Base-by-base conservation (phyloP, 1,139 yeast species). In the Pichia sp. region DNA sequence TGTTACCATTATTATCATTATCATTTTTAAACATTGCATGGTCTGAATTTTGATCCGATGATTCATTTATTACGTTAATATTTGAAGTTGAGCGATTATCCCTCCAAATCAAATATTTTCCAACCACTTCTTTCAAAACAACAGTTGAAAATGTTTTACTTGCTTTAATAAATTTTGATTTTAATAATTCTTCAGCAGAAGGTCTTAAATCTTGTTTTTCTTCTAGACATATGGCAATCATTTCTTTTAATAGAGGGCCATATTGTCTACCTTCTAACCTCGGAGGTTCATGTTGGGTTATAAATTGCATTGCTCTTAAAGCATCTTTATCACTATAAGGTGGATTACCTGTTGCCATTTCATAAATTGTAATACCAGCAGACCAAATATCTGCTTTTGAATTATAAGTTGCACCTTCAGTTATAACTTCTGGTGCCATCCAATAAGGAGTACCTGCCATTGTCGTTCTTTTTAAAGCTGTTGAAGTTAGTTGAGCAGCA, bases 381-480 rank as follows among this genome's bases (percentile, higher is more conserved):
- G 97, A 87, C 98, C 98, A 94, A 5, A 92, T 79, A 62, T 94
- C 98, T 0, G 98, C 97, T 56, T 86, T 79, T 58, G 75, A 85
- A 53, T 89, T 82, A 63, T 94, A 95, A 8, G 59, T 55, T 9
- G 63, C 62, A 30, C 98, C 98, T 62, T 92, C 97, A 60, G 90
- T 78, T 37, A 92, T 92, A 26, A 92, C 98, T 63, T 92, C 98
- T 0, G 98, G 98, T 0, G 98, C 98, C 99, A 94, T 94, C 99
- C 99, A 94, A 63, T 90, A 94, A 0, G 98, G 98, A 0, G 99
- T 94, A 6, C 99, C 99, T 0, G 96, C 97, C 78, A 92, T 89
- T 1, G 98, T 92, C 36, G 92, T 87, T 57, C 98, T 74, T 60
- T 90, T 85, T 41, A 80, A 65, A 30, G 82, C 80, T 35, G 82